A percentile compares a stretch with the other conserved stretches of the same genome.
These are phyloP conservation scores for Piper longum DNA, from an alignment of 164 flowering plant species.

Conservation along the genomic window DNA sequence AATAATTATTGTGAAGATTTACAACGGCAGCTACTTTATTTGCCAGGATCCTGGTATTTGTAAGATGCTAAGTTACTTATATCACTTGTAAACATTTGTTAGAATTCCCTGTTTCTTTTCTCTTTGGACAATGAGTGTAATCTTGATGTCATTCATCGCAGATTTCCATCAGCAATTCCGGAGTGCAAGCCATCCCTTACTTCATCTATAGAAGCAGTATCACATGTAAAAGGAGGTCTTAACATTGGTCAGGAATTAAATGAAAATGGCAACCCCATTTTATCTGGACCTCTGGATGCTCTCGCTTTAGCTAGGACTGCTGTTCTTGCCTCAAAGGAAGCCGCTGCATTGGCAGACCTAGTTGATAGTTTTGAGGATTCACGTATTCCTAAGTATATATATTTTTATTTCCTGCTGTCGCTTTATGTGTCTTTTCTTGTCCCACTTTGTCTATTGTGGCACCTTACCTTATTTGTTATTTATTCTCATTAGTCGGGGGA, in stretches of 20 bases:
- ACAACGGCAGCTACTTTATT: conserved; percentile 37
- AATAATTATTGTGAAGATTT: conserved; percentile 27
- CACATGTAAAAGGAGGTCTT: conserved; percentile 3
- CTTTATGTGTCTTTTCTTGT: too few species aligned
- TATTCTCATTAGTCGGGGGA: conserved; percentile 14
- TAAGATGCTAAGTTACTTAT: conserved; percentile 25
- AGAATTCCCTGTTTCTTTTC: neutral
- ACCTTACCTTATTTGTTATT: neutral
- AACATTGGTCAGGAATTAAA: conserved; percentile 14
- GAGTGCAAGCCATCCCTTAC: conserved; percentile 10
- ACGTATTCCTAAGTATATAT: conserved; percentile 1
- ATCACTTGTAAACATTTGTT: neutral
- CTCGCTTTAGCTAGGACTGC: conserved; percentile 63
- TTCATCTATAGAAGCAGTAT: conserved; percentile 13
- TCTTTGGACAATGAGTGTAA: neutral
- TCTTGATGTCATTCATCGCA: conserved; percentile 12
- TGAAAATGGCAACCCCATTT: neutral
- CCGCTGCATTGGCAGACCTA: conserved; percentile 35
- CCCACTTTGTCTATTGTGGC: neutral
- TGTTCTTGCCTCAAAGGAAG: conserved; percentile 57
- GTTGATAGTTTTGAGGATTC: conserved; percentile 17
- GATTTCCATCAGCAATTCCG: conserved; percentile 29
- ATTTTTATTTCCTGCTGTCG: neutral
- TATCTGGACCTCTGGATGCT: conserved; percentile 18
- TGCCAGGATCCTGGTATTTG: conserved; percentile 50